Base-by-base conservation (phyloP, 805 yeast species). In the Candida ovalis region DNA sequence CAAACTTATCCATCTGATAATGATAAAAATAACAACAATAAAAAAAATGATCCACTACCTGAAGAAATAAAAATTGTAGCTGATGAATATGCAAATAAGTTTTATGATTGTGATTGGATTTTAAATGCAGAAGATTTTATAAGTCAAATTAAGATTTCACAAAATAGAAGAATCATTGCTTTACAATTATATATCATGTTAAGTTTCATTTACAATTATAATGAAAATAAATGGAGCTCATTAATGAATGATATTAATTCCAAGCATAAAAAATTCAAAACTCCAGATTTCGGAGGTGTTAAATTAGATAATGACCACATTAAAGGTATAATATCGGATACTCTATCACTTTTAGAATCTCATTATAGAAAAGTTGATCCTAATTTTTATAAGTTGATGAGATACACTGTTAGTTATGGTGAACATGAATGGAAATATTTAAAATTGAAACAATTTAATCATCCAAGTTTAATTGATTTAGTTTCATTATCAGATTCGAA, bases 101-200 rank as follows among this genome's bases (percentile, higher is more conserved):
- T 53, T 9, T 56, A 51, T 45, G 64, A 61, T 40, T 51, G 60
- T 45, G 66, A 64, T 33, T 66, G 69, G 69, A 45, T 62, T 5
- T 41, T 63, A 19, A 53, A 53, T 37, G 47, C 53, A 6, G 60
- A 57, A 23, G 59, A 54, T 36, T 63, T 66, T 43, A 42, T 33
- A 2, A 24, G 42, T 17, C 66, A 63, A 27, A 28, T 64, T 9
- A 40, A 47, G 15, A 47, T 45, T 18, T 25, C 47, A 2, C 53
- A 54, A 13, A 51, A 50, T 27, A 53, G 60, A 39, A 44, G 48
- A 33, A 44, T 54, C 1, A 42, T 66, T 1, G 43, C 44, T 19
- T 32, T 59, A 21, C 70, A 67, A 49, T n/a, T 58, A 4, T 48
- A 57, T 32, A 57, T 65, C 7, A 48, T 65, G 51, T 25, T 53